Percentiles rank a stretch among this genome's conserved stretches.
Evolutionary conservation across 306 rosid species (phyloP).

Genomic region (Quercus dentata): DNA sequence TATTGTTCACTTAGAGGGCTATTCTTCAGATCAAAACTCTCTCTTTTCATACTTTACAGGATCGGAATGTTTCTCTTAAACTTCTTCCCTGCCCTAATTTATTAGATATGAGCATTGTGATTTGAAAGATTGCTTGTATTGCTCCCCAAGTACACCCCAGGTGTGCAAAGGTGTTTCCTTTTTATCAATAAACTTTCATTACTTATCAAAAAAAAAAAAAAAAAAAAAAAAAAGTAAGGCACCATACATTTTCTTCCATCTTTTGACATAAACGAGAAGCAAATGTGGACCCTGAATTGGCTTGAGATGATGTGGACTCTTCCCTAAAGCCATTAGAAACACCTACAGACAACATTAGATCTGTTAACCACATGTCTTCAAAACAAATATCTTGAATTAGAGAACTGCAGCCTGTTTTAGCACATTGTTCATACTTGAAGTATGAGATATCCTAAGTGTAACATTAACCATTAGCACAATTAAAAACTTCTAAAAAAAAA

Average conservation of each 20-base stretch:
- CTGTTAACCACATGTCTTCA: constrained; percentile 8
- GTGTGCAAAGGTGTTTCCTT: no score
- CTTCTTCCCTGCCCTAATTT: no score
- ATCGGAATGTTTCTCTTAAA: no score
- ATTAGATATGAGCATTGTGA: no score
- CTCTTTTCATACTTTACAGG: no score
- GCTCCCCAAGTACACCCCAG: no score
- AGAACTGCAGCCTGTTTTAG: background rate
- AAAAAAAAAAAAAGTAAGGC: background rate
- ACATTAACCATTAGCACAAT: background rate
- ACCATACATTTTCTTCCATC: constrained; percentile 56
- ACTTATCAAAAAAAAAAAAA: no score
- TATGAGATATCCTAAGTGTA: constrained; percentile 10
- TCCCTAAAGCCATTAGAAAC: constrained; percentile 31
- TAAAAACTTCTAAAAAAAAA: background rate
- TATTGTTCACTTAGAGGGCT: constrained; percentile 10
- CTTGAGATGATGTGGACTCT: constrained; percentile 34
- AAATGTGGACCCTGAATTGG: constrained; percentile 36
- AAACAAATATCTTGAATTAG: background rate
- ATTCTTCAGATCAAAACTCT: no score
- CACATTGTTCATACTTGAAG: constrained; percentile 17
- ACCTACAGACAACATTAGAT: constrained; percentile 43
- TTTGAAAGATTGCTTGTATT: no score
- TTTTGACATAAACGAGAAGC: constrained; percentile 37
- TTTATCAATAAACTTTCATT: no score